Evolutionary conservation across 2,329 filamentous ascomycete species (phyloP), one percentile per base, ranked within the genome.

Genomic region (Xylariaceae sp.): DNA sequence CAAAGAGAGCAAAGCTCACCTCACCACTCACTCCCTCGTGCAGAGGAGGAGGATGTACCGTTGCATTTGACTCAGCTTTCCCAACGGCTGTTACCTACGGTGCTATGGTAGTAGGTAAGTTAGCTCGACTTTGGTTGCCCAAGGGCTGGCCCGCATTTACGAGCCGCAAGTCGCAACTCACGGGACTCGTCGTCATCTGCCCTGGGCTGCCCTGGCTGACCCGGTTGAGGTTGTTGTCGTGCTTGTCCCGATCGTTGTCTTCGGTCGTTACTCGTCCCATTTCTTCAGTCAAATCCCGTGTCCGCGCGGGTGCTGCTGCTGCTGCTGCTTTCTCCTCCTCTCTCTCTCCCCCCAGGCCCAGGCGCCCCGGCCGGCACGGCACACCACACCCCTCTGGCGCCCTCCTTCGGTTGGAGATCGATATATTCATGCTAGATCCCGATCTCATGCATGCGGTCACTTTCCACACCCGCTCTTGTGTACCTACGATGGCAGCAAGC

Each of bases 351-450:
- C 21, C 21, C 7, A 12, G 12, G 21, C 21, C 21, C 12, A 7
- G 21, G 12, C 19, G 19, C 19, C 19, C 33, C 28, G 19, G 19
- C 36, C 37, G 27, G 33, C 29, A 35, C 31, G 26, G 26, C 34
- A n/a, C n/a, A n/a, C n/a, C n/a, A n/a, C n/a, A n/a, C n/a, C n/a
- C n/a, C n/a, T n/a, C n/a, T n/a, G n/a, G n/a, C n/a, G n/a, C 37
- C 38, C 33, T 43, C 36, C 38, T 37, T 40, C 39, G 39, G 39
- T 23, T 23, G 39, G 37, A 43, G 39, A 46, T 46, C 44, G 44
- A 39, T 37, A 37, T 43, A 36, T 30, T 38, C 39, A 46, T 44
- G 44, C 42, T 33, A 45, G 44, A 46, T 46, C 44, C 44, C 42
- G 42, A 46, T 46, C 42, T 46, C 36, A 38, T 45, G 44, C 42